Percentiles rank a stretch among this genome's conserved stretches.
These are phyloP conservation scores for Calonectria multiphialidica DNA, from an alignment of 2,329 filamentous ascomycete genomes.

Conservation along the genomic window DNA sequence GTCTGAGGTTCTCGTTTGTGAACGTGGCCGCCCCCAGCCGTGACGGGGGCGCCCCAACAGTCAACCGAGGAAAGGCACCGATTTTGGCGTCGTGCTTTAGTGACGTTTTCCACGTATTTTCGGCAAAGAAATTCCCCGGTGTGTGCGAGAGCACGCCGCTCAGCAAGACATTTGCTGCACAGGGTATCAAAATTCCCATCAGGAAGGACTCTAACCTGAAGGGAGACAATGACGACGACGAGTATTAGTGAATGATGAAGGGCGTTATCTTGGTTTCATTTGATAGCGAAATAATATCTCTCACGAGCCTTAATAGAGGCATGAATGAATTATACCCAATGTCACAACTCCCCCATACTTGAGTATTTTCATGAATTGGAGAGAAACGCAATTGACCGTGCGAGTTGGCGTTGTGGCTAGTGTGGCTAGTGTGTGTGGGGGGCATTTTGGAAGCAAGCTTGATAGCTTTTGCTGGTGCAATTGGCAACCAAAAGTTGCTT, in stretches of 20 bases:
- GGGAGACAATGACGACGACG: slow-evolving; percentile 66
- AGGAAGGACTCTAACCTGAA: slow-evolving; percentile 80
- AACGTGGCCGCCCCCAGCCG: slow-evolving; percentile 74
- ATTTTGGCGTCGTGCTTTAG: slow-evolving; percentile 90
- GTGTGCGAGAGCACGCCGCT: slow-evolving; percentile 93
- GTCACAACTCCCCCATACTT: neutral
- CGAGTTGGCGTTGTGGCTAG: neutral
- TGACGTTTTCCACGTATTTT: slow-evolving; percentile 92
- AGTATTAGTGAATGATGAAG: slow-evolving; percentile 44
- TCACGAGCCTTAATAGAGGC: neutral
- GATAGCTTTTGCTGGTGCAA: neutral
- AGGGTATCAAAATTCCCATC: slow-evolving; percentile 97
- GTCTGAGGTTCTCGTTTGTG: slow-evolving; percentile 80
- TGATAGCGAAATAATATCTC: neutral
- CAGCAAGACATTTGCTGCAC: slow-evolving; percentile 92
- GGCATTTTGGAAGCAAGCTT: neutral
- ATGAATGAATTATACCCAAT: neutral
- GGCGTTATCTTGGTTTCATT: neutral
- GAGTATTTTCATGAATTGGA: neutral
- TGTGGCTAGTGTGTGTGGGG: neutral
- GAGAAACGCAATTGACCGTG: neutral
- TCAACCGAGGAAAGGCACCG: slow-evolving; percentile 83
- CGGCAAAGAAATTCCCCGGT: slow-evolving; percentile 97
- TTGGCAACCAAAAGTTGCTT: neutral
- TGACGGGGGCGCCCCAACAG: slow-evolving; percentile 54